These are phyloP conservation scores for Odonthalia washingtoniensis DNA, from an alignment of 31 red algal genomes.

Conservation along the genomic window DNA sequence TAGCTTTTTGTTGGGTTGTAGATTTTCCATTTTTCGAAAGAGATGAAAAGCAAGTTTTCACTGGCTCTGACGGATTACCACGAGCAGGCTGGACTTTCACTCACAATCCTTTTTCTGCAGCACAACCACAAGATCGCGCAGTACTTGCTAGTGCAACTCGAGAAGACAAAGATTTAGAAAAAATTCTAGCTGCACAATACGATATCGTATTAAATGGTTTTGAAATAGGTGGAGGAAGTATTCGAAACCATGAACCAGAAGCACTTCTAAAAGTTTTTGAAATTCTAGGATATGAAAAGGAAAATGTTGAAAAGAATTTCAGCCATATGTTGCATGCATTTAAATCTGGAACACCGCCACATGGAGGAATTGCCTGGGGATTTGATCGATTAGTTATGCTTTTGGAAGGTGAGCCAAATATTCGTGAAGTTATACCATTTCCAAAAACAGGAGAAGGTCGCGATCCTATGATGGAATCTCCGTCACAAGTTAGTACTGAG, in stretches of 20 bases:
- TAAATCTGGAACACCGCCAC: conserved; percentile 93
- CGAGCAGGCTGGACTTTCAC: conserved; percentile 44
- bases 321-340: conserved; percentile 95
- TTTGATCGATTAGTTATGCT: conserved; percentile 97
- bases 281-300: conserved; percentile 71
- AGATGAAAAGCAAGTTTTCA: not conserved
- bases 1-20: conserved; percentile 29
- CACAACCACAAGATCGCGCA: conserved; percentile 61
- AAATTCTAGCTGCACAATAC: conserved; percentile 81
- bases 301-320: conserved; percentile 93
- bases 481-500: conserved; percentile 63
- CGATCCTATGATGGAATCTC: conserved; percentile 98
- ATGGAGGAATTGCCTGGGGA: conserved; percentile 98
- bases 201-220: conserved; percentile 98
- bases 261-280: conserved; percentile 86
- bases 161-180: conserved; percentile 39
- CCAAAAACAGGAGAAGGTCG: conserved; percentile 95
- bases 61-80: not conserved
- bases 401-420: conserved; percentile 74
- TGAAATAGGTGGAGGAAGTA: conserved; percentile 99
- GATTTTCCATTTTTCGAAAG: conserved; percentile 45
- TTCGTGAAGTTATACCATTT: conserved; percentile 99
- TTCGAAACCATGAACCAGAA: conserved; percentile 90
- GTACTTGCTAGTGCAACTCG: conserved; percentile 53
- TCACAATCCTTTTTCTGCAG: conserved; percentile 98